Conservation (phyloP, 164 flowering plant species). For the Aristolochia californica region DNA sequence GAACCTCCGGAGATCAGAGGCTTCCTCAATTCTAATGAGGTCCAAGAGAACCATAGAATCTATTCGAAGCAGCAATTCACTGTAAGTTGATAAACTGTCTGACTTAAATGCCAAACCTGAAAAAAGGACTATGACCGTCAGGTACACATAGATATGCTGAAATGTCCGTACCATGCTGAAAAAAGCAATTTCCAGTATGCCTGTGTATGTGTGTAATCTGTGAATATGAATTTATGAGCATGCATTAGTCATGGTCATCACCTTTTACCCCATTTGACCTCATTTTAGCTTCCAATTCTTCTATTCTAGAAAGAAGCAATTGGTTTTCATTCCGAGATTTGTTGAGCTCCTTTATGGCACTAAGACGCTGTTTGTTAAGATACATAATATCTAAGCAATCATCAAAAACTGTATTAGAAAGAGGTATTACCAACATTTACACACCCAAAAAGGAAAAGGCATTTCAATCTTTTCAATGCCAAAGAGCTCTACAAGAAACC, state of each 20-base stretch:
- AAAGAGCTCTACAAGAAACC: too few relatives aligned
- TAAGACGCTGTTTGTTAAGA: conserved; percentile 54
- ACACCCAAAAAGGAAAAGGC: too few relatives aligned
- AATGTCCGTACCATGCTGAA: too few relatives aligned
- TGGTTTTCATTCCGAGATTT: conserved; percentile 38
- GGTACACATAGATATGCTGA: neutral
- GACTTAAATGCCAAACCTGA: conserved; percentile 11
- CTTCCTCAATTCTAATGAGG: conserved; percentile 35
- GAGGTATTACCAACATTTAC: neutral
- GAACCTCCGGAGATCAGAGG: conserved; percentile 48
- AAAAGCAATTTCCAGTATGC: too few relatives aligned
- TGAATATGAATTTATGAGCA: too few relatives aligned
- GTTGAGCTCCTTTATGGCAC: conserved; percentile 59
- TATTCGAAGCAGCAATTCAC: conserved; percentile 65
- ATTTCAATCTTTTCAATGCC: too few relatives aligned
- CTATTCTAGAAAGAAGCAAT: conserved; percentile 34
- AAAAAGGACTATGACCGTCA: neutral
- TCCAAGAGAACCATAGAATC: conserved; percentile 75
- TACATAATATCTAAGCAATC: conserved; percentile 45
- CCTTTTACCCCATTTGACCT: conserved; percentile 23
- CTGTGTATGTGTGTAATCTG: too few relatives aligned
- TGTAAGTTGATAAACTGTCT: conserved; percentile 27
- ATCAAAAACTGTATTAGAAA: conserved; percentile 10
- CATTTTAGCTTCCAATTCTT: conserved; percentile 35
- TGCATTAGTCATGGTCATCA: conserved; percentile 2